Conservation (phyloP, 116 monocot species). For the Iris pallida region DNA sequence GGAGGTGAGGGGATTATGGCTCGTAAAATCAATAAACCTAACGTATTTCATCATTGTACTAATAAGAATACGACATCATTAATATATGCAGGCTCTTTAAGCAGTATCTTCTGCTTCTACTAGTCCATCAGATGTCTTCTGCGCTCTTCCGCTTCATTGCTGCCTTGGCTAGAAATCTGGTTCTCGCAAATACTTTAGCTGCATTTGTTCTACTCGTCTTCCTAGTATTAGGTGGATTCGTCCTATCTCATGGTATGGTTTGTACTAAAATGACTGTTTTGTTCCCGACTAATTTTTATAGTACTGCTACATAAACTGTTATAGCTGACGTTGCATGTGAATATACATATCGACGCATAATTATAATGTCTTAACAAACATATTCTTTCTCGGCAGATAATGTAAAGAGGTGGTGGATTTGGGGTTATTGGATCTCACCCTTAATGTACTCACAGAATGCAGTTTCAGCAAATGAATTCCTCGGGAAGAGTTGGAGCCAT, state of each 20-base stretch:
- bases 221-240: slow-evolving; percentile 29
- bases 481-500: slow-evolving; percentile 24
- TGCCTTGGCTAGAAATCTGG: slow-evolving; percentile 16
- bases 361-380: too few species aligned
- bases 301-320: too few species aligned
- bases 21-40: too few species aligned
- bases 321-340: too few species aligned
- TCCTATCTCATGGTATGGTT: slow-evolving; percentile 28
- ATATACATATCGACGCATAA: too few species aligned
- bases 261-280: not conserved
- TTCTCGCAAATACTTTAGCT: slow-evolving; percentile 29
- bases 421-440: slow-evolving; percentile 33
- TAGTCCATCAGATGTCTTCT: slow-evolving; percentile 35
- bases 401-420: slow-evolving; percentile 28
- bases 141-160: slow-evolving; percentile 33
- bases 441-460: slow-evolving; percentile 29
- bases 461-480: slow-evolving; percentile 24
- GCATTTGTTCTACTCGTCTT: slow-evolving; percentile 17
- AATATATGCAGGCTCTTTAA: not conserved
- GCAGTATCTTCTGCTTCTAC: slow-evolving; percentile 17
- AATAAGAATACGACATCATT: too few species aligned
- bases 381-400: slow-evolving; percentile 7
- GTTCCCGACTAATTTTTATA: too few species aligned
- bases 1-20: slow-evolving; percentile 24
- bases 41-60: too few species aligned